These are phyloP conservation scores for Orbilia brochopaga DNA, from an alignment of 2,329 filamentous ascomycete genomes.

Conservation along the genomic window DNA sequence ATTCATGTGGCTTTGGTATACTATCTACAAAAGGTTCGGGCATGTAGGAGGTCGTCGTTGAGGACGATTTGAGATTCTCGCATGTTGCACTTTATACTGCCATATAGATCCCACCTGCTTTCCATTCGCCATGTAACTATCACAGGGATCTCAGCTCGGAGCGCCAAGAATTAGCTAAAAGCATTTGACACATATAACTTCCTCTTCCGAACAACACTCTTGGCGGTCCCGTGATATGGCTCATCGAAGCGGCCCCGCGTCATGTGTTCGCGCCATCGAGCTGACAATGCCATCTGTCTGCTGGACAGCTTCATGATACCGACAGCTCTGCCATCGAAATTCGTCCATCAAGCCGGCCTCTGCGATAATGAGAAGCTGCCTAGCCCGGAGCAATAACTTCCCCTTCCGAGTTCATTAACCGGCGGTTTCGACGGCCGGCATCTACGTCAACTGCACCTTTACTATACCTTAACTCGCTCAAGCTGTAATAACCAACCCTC, in stretches of 20 bases:
- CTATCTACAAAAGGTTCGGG: no score
- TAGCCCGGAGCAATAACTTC: slow-evolving; percentile 12
- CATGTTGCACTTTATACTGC: no score
- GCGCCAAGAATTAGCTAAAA: no score
- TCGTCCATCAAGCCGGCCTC: slow-evolving; percentile 5
- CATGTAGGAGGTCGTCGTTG: no score
- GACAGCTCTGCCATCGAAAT: slow-evolving; percentile 1
- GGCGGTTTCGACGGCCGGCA: slow-evolving; percentile 6
- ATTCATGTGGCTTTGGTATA: no score
- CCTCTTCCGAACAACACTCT: not conserved
- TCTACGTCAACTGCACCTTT: not conserved
- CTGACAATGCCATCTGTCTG: not conserved
- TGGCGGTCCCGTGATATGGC: slow-evolving; percentile 6
- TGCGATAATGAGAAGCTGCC: slow-evolving; percentile 37
- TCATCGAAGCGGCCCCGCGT: slow-evolving; percentile 23
- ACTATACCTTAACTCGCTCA: not conserved
- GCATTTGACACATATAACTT: no score
- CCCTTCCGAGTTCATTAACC: slow-evolving; percentile 38
- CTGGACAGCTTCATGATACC: slow-evolving; percentile 28
- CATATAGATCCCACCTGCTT: no score
- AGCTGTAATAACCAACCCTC: not conserved
- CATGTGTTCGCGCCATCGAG: slow-evolving; percentile 27
- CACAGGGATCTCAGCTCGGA: no score
- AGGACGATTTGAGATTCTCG: no score
- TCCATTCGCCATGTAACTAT: no score